Conservation (phyloP, 345 rosid genomes). For the Durio zibethinus region DNA sequence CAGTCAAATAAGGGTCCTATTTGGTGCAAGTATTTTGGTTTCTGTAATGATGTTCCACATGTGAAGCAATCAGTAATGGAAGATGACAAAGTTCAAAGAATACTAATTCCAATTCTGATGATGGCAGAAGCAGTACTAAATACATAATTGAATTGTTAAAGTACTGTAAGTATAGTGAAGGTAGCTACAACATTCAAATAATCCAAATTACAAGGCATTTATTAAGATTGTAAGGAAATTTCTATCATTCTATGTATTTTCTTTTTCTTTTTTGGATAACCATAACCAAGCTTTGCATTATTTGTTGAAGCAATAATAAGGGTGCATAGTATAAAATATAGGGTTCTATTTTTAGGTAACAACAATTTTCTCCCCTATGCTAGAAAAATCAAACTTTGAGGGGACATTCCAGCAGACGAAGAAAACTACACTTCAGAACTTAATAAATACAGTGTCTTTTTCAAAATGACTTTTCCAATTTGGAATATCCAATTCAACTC, state of each 20-base stretch:
- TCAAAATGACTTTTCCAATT: background rate
- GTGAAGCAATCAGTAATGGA: conserved; percentile 1
- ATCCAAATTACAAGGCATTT: background rate
- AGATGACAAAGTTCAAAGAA: background rate
- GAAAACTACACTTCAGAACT: background rate
- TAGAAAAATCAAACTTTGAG: background rate
- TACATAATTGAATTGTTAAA: background rate
- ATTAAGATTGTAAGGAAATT: background rate
- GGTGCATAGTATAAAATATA: no score
- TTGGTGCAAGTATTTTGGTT: background rate
- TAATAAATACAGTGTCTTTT: background rate
- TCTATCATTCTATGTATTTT: background rate
- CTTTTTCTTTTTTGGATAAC: background rate
- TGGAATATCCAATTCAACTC: background rate
- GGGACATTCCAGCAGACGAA: conserved; percentile 3
- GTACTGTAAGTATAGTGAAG: background rate
- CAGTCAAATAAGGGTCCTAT: conserved; percentile 9
- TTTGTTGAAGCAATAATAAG: background rate
- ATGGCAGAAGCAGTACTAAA: background rate
- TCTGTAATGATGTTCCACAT: conserved; percentile 2
- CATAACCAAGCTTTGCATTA: background rate
- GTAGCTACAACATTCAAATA: background rate
- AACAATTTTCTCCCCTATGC: background rate
- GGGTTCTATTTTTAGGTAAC: background rate
- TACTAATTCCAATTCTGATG: background rate